phyloP scores from a whole-genome alignment of 2,329 filamentous ascomycete species.

The Colletotrichum truncatum region DNA sequence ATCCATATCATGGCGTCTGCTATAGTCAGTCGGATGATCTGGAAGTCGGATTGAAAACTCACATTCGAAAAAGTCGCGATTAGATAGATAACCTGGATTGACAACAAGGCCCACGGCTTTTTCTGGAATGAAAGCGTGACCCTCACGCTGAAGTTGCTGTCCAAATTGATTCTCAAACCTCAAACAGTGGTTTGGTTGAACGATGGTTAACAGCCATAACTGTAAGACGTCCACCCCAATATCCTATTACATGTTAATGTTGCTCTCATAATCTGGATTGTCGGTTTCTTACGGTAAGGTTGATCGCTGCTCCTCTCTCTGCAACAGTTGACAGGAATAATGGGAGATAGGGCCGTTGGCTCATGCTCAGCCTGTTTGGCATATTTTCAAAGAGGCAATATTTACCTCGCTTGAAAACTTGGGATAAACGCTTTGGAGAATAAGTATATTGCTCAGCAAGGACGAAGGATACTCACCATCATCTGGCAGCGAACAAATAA shows the following conservation, averaged over 20 bases:
- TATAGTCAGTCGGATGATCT: neutral
- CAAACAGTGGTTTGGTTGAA: constrained; percentile 57
- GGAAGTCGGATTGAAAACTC: constrained; percentile 28
- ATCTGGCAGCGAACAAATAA: constrained; percentile 56
- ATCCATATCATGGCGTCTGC: constrained; percentile 55
- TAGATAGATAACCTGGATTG: constrained; percentile 57
- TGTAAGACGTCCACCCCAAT: constrained; percentile 55
- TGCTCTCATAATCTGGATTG: constrained; percentile 3
- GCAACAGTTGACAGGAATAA: constrained; percentile 63
- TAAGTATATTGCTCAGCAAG: constrained; percentile 29
- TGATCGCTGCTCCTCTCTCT: constrained; percentile 50
- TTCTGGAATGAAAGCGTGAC: constrained; percentile 53
- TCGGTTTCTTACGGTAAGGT: constrained; percentile 48
- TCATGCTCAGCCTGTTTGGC: constrained; percentile 48
- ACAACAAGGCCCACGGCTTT: constrained; percentile 45
- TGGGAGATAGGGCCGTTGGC: constrained; percentile 55
- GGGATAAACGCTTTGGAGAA: constrained; percentile 47
- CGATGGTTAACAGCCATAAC: constrained; percentile 62
- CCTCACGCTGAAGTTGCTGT: constrained; percentile 51
- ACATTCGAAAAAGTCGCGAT: constrained; percentile 59
- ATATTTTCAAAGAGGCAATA: constrained; percentile 59
- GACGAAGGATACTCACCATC: constrained; percentile 40
- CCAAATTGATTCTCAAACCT: constrained; percentile 61
- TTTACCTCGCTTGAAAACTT: constrained; percentile 57
- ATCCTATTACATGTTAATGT: constrained; percentile 38